Evolutionary conservation across 192 early-diverging fungal genomes (phyloP).

Genomic region (Dispira simplex): DNA sequence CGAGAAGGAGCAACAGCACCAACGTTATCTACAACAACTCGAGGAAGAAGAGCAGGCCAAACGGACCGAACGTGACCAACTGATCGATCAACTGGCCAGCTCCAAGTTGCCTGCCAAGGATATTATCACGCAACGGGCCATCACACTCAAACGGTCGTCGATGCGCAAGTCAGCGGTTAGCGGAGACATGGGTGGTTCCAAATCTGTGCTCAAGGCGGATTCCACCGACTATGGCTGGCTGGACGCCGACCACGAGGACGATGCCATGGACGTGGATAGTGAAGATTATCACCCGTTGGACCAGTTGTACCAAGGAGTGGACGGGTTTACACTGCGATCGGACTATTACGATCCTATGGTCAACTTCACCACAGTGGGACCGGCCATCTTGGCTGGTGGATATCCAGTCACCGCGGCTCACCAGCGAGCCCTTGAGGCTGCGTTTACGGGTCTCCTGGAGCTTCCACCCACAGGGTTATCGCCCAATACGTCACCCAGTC

Average conservation of each 20-base stretch:
- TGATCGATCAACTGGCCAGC: conserved; percentile 60
- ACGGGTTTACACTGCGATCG: neutral
- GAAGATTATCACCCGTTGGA: neutral
- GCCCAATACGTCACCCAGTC: neutral
- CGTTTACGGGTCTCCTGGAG: neutral
- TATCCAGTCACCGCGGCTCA: neutral
- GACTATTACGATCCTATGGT: conserved; percentile 10
- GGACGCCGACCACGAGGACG: conserved; percentile 2
- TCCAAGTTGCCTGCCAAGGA: neutral
- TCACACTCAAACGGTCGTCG: conserved; percentile 7
- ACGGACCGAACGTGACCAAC: conserved; percentile 39
- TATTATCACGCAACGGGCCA: neutral
- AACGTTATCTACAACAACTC: conserved; percentile 53
- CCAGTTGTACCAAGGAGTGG: neutral
- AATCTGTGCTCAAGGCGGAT: neutral
- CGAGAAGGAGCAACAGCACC: conserved; percentile 35
- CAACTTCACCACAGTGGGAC: neutral
- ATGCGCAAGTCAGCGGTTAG: neutral
- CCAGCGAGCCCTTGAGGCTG: conserved; percentile 5
- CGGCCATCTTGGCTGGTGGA: neutral
- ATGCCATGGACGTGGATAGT: conserved; percentile 2
- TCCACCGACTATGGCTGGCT: neutral
- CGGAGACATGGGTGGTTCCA: neutral
- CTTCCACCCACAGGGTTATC: neutral
- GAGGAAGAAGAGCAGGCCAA: conserved; percentile 54